These are phyloP conservation scores for Leccinum solheimii DNA, from an alignment of 1,284 basidiomycete species.

Conservation along the genomic window DNA sequence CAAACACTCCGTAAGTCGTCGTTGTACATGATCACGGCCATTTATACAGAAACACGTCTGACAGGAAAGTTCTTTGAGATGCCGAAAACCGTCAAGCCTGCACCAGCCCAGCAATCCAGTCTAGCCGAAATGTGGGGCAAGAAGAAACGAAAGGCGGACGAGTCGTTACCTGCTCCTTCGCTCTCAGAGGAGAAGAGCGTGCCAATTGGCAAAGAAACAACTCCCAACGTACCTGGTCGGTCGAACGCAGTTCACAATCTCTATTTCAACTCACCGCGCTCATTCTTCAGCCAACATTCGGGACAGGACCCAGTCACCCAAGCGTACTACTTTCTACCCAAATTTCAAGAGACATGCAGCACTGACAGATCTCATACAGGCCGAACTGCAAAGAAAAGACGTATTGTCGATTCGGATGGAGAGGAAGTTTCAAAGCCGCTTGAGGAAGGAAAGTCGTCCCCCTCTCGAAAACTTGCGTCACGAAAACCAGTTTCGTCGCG, in stretches of 20 bases:
- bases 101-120: conserved; percentile 69
- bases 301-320: conserved; percentile 38
- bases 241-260: neutral
- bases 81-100: conserved; percentile 59
- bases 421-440: conserved; percentile 38
- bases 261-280: conserved; percentile 6
- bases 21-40: neutral
- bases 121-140: conserved; percentile 72
- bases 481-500: conserved; percentile 3
- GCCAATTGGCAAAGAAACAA: conserved; percentile 9
- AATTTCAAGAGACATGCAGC: neutral
- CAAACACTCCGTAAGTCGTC: conserved; percentile 62
- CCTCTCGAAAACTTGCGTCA: conserved; percentile 1
- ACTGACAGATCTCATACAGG: conserved; percentile 14
- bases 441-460: conserved; percentile 1
- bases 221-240: conserved; percentile 18
- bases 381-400: conserved; percentile 52
- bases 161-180: conserved; percentile 15
- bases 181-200: conserved; percentile 35
- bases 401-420: conserved; percentile 66
- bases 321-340: conserved; percentile 18
- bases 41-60: conserved; percentile 3
- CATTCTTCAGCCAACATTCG: conserved; percentile 39
- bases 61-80: conserved; percentile 72
- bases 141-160: conserved; percentile 32